phyloP scores from a whole-genome alignment of 148 eudicot species.

The Cornus kousa region DNA sequence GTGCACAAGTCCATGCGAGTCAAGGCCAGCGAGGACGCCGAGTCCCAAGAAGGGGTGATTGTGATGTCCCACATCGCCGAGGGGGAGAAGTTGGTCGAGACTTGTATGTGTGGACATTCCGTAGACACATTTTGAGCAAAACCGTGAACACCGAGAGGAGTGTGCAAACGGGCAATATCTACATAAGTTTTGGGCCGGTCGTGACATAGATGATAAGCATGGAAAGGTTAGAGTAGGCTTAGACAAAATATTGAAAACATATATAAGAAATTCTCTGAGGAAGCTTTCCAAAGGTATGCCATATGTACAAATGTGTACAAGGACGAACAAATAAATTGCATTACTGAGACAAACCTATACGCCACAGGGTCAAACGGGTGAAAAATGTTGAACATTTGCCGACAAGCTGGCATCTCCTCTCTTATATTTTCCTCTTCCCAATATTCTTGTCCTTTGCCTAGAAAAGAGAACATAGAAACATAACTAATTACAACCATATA shows the following conservation, averaged over 20 bases:
- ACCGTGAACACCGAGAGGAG: no score
- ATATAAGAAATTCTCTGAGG: background rate
- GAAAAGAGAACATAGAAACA: slow-evolving; percentile 10
- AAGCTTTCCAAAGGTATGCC: background rate
- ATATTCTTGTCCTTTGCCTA: slow-evolving; percentile 79
- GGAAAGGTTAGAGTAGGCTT: background rate
- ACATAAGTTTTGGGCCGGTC: no score
- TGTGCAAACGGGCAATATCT: no score
- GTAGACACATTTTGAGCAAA: no score
- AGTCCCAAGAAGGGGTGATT: no score
- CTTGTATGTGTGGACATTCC: no score
- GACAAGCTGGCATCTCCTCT: slow-evolving; percentile 96
- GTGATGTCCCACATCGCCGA: no score
- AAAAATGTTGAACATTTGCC: slow-evolving; percentile 89
- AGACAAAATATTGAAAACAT: background rate
- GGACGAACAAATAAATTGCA: background rate
- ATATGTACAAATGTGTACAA: background rate
- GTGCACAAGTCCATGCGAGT: no score
- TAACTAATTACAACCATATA: background rate
- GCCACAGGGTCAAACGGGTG: slow-evolving; percentile 99
- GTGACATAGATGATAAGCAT: background rate
- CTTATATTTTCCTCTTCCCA: slow-evolving; percentile 81
- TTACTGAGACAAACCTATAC: slow-evolving; percentile 55
- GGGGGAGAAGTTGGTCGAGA: no score
- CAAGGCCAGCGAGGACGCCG: no score